Base-by-base conservation (phyloP, 495 filamentous ascomycete species). In the Neurospora tetrasperma region DNA sequence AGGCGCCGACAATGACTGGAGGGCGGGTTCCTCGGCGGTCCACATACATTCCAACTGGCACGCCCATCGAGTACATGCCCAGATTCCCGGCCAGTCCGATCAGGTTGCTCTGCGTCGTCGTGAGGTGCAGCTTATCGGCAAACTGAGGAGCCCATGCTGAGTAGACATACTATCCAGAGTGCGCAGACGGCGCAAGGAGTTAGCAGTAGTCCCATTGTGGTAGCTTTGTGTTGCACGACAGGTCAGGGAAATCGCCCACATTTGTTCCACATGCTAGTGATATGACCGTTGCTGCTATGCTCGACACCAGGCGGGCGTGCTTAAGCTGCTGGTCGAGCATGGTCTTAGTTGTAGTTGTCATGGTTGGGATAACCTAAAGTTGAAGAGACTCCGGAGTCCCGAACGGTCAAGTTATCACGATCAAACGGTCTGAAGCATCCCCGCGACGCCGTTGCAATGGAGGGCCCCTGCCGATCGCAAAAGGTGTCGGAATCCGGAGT, bases 121-220 rank as follows among this genome's bases (percentile, higher is more conserved):
- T 93, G 70, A 98, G 89, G 81, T 92, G 88, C 81, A 99, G 85
- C 73, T 86, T 88, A 73, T 94, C 89, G 35, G 94, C 94, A 77
- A 98, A 97, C 80, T 97, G 94, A 18, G 96, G 96, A 39, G 91
- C 95, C 94, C 96, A 99, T 83, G 96, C 96, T 71, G 94, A 97
- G 79, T 98, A 99, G 75, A 94, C 96, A 88, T 99, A 99, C 94
- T 97, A 76, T 70, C 18, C 42, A 35, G 35, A 23, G 70, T 79
- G 41, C 77, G 72, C 69, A 71, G 5, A 42, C 41, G 59, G 44
- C 42, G 70, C 73, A 69, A 62, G 54, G 44, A 48, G 42, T 43
- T n/a, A 70, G 48, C 31, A 62, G 16, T 18, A 35, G 54, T 62
- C 44, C 72, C 62, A 69, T 48, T 48, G 23, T 5, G 14, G 39